Evolutionary conservation across 2,329 filamentous ascomycete genomes (phyloP), one percentile per base, ranked within the genome.

Genomic region (Waltergamsia citrina): DNA sequence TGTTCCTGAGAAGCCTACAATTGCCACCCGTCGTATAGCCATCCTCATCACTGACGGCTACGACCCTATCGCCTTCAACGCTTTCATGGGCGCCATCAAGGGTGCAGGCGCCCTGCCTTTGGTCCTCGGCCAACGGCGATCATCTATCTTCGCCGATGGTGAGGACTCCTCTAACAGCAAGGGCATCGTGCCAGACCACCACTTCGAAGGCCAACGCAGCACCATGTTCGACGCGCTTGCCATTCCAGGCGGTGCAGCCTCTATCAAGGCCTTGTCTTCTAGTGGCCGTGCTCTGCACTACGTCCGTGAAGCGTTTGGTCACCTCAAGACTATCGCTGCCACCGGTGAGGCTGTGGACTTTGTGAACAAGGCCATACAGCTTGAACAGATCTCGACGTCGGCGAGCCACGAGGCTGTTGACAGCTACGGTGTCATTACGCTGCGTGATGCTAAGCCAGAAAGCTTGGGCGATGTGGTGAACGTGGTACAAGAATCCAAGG

Each of bases 191-290:
- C 78, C 85, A 0, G 80, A 87, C 44, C 83, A 92, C 50, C 81
- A 88, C 50, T 74, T 90, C 32, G 81, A 88, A 44, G 85, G 82
- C 1, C 78, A 82, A 70, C 74, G 85, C 12, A 85, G 78, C 19
- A 85, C 81, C 23, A 76, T 92, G 67, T 90, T 90, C 42, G 85
- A 92, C 50, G 78, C 82, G 1, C 50, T 88, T 19, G 87, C 86
- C 48, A 61, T 93, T 3, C 84, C 84, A 1, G 83, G 83, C 2
- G 85, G 85, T 2, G 62, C 68, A 1, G 65, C 78, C 37, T 74
- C 75, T 1, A 59, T 83, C 29, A 60, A 70, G 34, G 75, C 74
- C 0, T 69, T 92, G 0, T 59, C 68, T 36, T 74, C 78, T 61
- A 85, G 71, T 40, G 84, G 85, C 0, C 78, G 83, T 14, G 81